Evolutionary conservation across 331 rosid species (phyloP).

Genomic region (Arachis monticola): DNA sequence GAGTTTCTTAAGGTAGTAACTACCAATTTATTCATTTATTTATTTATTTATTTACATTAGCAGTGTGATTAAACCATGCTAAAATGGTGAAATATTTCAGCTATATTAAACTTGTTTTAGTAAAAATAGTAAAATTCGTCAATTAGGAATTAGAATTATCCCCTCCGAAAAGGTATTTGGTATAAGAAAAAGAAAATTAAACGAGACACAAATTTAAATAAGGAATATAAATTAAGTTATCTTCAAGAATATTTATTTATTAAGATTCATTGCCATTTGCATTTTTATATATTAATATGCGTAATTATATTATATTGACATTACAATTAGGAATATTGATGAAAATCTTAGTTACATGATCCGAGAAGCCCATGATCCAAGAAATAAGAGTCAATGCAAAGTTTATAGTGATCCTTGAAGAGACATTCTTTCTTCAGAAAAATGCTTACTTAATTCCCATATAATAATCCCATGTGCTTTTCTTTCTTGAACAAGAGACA

Average conservation of each 20-base stretch:
- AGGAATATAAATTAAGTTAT: too few relatives aligned
- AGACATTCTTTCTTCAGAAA: constrained; percentile 60
- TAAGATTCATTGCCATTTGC: neutral
- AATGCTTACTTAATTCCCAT: constrained; percentile 38
- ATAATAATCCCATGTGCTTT: constrained; percentile 30
- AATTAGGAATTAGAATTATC: too few relatives aligned
- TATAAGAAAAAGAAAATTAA: too few relatives aligned
- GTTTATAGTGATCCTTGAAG: constrained; percentile 34
- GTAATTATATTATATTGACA: neutral
- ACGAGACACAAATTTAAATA: too few relatives aligned
- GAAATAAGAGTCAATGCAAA: constrained; percentile 53
- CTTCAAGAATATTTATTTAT: neutral
- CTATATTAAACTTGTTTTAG: too few relatives aligned
- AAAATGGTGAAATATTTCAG: too few relatives aligned
- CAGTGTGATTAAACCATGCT: too few relatives aligned
- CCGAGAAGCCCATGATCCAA: constrained; percentile 92
- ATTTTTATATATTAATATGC: neutral
- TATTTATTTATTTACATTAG: too few relatives aligned
- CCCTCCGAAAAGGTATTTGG: too few relatives aligned
- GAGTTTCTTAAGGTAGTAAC: too few relatives aligned
- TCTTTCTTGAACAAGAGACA: constrained; percentile 24
- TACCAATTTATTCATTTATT: too few relatives aligned
- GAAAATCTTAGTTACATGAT: constrained; percentile 51
- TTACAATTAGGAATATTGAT: constrained; percentile 10
- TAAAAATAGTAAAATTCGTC: too few relatives aligned